Evolutionary conservation across 2,329 filamentous ascomycete species (phyloP), one percentile per base, ranked within the genome.

Genomic region (Calonectria multiphialidica): DNA sequence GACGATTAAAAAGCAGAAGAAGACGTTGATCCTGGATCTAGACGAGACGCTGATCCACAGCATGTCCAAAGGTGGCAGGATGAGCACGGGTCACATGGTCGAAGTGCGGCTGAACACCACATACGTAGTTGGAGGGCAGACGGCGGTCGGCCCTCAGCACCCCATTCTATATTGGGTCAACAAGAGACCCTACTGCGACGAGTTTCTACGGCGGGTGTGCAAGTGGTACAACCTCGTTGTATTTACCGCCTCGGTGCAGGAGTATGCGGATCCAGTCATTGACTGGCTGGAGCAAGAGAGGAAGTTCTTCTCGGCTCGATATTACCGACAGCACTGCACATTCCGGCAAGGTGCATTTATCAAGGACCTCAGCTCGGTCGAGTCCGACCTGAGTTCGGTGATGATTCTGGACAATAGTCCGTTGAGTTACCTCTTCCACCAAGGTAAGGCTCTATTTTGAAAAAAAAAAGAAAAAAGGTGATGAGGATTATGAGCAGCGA

Each of bases 341-440:
- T 95, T 95, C 81, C 91, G 97, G 66, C 97, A 98, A 79, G 96
- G 96, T 62, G 96, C 96, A 37, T 99, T 98, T 82, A 98, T 99
- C 88, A 99, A 99, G 84, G 97, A 99, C 84, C 88, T 99, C 69
- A 97, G 95, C 82, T 95, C 95, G 68, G 95, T 99, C 49, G 97
- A 99, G 88, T 96, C 97, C 21, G 97, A 99, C 83, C 87, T 99
- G 81, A 98, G 96, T 86, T 97, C 95, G 85, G 97, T 99, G 72
- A 98, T 98, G 94, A 99, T 99, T 82, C 88, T 99, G 84, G 97
- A 99, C 86, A 99, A 99, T 82, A 98, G 95, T 84, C 97, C 97
- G 68, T 91, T 98, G 87, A 98, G 96, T 86, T 99, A 98, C 86
- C 94, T 98, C 86, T 98, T 98, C 85, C 96, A 98, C 82, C 95